Evolutionary conservation across 2,329 filamentous ascomycete species (phyloP).

Genomic region (Ophiocordyceps unilateralis): DNA sequence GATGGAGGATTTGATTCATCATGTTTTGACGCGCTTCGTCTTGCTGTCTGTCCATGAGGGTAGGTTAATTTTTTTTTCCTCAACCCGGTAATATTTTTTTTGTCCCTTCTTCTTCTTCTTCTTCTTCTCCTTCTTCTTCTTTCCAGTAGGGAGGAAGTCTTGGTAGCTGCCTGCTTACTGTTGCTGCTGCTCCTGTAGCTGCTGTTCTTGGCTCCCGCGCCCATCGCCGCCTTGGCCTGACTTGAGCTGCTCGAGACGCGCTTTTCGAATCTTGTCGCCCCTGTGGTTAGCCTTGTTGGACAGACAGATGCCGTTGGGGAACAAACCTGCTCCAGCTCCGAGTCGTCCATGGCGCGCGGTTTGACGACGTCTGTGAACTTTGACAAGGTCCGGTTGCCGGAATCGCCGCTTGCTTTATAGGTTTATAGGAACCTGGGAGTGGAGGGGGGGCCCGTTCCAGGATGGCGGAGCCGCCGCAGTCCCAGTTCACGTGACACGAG

Average conservation of each 20-base stretch:
- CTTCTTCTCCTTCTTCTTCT: too few species aligned
- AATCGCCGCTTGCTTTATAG: too few species aligned
- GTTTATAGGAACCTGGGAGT: too few species aligned
- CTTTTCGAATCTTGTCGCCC: slow-evolving; percentile 58
- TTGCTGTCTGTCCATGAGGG: slow-evolving; percentile 22
- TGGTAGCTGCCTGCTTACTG: too few species aligned
- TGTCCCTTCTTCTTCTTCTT: too few species aligned
- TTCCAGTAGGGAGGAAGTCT: too few species aligned
- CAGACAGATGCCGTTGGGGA: neutral
- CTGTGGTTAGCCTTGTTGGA: neutral
- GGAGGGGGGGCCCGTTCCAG: too few species aligned
- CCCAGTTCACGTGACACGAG: too few species aligned
- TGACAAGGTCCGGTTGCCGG: too few species aligned
- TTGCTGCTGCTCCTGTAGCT: slow-evolving; percentile 43
- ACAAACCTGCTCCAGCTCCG: slow-evolving; percentile 23
- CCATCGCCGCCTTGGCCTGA: slow-evolving; percentile 42
- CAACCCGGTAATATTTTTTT: too few species aligned
- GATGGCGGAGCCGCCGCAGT: too few species aligned
- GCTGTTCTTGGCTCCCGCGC: slow-evolving; percentile 27
- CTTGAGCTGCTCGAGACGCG: slow-evolving; percentile 88
- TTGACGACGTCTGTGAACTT: neutral
- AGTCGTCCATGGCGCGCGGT: slow-evolving; percentile 20
- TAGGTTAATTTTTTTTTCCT: too few species aligned
- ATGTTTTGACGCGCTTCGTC: slow-evolving; percentile 60
- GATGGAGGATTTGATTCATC: slow-evolving; percentile 83